Evolutionary conservation across 306 rosid genomes (phyloP).

Genomic region (Begonia masoniana): DNA sequence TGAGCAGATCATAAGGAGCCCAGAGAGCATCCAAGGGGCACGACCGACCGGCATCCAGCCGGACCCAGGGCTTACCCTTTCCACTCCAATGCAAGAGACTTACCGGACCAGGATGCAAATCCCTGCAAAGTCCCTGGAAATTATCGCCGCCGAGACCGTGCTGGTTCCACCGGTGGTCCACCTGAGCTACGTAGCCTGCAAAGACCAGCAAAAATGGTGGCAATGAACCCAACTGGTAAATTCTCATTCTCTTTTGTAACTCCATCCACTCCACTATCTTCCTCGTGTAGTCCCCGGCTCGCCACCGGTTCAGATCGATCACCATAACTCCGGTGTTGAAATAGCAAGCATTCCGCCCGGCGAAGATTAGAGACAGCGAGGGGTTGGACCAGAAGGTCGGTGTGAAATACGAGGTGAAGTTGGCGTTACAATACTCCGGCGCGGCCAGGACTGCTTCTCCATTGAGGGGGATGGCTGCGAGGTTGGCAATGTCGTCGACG

Average conservation of each 20-base stretch:
- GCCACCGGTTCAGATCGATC: constrained; percentile 66
- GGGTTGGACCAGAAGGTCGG: constrained; percentile 89
- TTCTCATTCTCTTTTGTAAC: constrained; percentile 89
- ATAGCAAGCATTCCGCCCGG: constrained; percentile 62
- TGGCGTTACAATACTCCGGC: constrained; percentile 91
- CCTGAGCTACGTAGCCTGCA: constrained; percentile 66
- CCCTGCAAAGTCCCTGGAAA: constrained; percentile 67
- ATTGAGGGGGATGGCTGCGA: constrained; percentile 41
- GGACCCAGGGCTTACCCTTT: constrained; percentile 91
- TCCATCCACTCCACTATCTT: constrained; percentile 95
- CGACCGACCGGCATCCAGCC: constrained; percentile 69
- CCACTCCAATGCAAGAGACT: constrained; percentile 97
- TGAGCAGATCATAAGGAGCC: constrained; percentile 83
- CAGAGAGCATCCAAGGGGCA: constrained; percentile 87
- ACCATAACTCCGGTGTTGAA: constrained; percentile 99
- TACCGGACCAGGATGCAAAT: constrained; percentile 82
- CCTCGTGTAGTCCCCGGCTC: constrained; percentile 61
- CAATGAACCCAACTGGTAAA: constrained; percentile 81
- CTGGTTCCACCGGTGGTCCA: constrained; percentile 91
- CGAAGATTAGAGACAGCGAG: constrained; percentile 51
- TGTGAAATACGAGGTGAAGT: constrained; percentile 68
- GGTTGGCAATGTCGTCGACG: constrained; percentile 80
- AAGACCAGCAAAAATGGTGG: constrained; percentile 86
- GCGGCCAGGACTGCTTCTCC: constrained; percentile 61
- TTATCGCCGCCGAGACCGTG: constrained; percentile 98